Evolutionary conservation across 2,329 filamentous ascomycete genomes (phyloP).

Genomic region (Ciborinia camelliae): DNA sequence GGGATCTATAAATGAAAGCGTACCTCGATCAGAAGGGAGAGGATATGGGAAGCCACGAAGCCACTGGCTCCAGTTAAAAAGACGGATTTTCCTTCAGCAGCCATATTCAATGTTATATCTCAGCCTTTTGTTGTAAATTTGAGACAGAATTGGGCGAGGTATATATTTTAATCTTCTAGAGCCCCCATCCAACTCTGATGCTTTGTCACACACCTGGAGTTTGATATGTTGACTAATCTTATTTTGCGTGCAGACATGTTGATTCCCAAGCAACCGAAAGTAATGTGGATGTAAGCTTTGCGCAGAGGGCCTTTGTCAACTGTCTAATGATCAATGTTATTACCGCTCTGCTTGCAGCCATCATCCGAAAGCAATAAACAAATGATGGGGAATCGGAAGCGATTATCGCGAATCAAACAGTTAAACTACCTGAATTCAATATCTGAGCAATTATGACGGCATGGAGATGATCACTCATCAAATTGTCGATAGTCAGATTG

Average conservation of each 20-base stretch:
- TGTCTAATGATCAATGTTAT: background rate
- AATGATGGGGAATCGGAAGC: background rate
- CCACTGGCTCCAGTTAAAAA: slow-evolving; percentile 42
- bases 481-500: background rate
- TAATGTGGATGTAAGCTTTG: background rate
- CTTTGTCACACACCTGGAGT: background rate
- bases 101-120: slow-evolving; percentile 2
- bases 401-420: background rate
- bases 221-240: background rate
- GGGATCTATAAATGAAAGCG: background rate
- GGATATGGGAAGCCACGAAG: slow-evolving; percentile 50
- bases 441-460: background rate
- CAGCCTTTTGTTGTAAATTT: too few species aligned
- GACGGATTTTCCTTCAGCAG: slow-evolving; percentile 19
- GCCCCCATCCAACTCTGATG: background rate
- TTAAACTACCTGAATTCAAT: background rate
- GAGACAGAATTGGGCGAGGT: background rate
- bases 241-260: background rate
- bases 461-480: background rate
- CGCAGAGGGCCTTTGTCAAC: background rate
- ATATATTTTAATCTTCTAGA: background rate
- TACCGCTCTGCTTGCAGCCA: background rate
- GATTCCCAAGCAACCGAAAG: background rate
- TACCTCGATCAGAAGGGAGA: slow-evolving; percentile 37
- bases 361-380: background rate